A percentile compares a stretch with the other conserved stretches of the same genome.
These are phyloP conservation scores for Scheffersomyces insectosa DNA, from an alignment of 1,139 yeast species.

Conservation along the genomic window DNA sequence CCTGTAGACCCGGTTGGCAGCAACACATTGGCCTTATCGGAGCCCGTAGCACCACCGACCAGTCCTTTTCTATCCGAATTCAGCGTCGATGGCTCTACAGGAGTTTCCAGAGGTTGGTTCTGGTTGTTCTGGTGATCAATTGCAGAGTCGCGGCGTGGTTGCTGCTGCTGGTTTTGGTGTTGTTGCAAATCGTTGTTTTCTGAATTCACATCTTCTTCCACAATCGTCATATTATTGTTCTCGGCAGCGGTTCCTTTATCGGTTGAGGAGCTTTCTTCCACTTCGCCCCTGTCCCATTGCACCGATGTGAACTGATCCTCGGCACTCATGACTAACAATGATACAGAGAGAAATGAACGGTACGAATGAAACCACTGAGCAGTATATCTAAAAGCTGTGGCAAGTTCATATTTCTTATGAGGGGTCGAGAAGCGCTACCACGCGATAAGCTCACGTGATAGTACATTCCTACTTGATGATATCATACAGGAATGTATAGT, in stretches of 20 bases:
- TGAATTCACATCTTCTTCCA: neutral
- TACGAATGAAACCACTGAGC: too few relatives aligned
- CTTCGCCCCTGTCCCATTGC: constrained; percentile 57
- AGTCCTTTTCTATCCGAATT: neutral
- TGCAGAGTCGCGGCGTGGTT: neutral
- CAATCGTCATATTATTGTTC: neutral
- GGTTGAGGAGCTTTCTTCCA: constrained; percentile 8
- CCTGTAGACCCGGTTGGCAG: neutral
- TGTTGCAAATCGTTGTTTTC: neutral
- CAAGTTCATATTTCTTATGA: too few relatives aligned
- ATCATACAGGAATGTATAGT: too few relatives aligned
- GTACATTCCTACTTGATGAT: too few relatives aligned
- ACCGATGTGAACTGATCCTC: constrained; percentile 59
- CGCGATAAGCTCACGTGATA: too few relatives aligned
- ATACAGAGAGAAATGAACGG: too few relatives aligned
- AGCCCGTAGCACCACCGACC: neutral
- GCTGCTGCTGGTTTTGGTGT: neutral
- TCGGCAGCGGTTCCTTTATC: neutral
- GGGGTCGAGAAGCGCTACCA: too few relatives aligned
- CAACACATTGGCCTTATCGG: neutral
- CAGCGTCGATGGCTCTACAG: neutral
- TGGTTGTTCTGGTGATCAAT: neutral
- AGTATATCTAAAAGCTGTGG: too few relatives aligned
- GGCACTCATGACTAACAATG: constrained; percentile 20
- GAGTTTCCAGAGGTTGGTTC: neutral